These are phyloP conservation scores for Cryoendolithus antarcticus DNA, from an alignment of 2,329 filamentous ascomycete species.

Conservation along the genomic window DNA sequence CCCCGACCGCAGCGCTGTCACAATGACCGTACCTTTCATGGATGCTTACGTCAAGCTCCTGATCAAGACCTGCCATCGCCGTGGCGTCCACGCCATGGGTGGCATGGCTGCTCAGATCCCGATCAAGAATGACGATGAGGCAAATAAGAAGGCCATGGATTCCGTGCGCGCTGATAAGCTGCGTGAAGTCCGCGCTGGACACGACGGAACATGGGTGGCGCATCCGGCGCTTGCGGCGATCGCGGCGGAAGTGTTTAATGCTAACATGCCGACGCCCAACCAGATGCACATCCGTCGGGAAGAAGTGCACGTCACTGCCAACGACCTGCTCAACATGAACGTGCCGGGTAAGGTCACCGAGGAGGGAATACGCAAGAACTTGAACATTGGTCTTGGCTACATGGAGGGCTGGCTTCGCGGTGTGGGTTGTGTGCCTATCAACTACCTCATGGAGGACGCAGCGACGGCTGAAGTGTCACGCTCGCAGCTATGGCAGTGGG, in stretches of 20 bases:
- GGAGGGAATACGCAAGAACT: conserved; percentile 90
- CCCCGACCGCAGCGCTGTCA: conserved; percentile 79
- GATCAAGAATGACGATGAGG: conserved; percentile 84
- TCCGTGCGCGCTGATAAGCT: conserved; percentile 90
- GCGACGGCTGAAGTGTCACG: conserved; percentile 93
- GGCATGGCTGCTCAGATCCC: conserved; percentile 99
- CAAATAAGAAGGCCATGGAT: conserved; percentile 91
- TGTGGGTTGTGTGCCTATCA: conserved; percentile 91
- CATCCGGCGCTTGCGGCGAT: conserved; percentile 85
- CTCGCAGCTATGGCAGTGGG: conserved; percentile 95
- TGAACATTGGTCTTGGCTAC: conserved; percentile 91
- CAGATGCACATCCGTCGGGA: conserved; percentile 85
- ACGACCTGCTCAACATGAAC: conserved; percentile 96
- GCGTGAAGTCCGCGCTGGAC: conserved; percentile 84
- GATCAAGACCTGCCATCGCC: conserved; percentile 94
- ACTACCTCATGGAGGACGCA: conserved; percentile 96
- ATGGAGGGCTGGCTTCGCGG: conserved; percentile 98
- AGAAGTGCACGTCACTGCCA: conserved; percentile 73
- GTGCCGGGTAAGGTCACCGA: conserved; percentile 86
- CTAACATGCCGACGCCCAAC: conserved; percentile 97
- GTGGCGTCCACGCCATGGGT: conserved; percentile 96
- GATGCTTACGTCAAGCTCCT: conserved; percentile 91
- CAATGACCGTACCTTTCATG: conserved; percentile 99
- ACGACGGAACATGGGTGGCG: conserved; percentile 96
- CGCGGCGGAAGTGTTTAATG: conserved; percentile 88